phyloP scores from a whole-genome alignment of 192 early-diverging fungal species.

The Coemansia sp. region DNA sequence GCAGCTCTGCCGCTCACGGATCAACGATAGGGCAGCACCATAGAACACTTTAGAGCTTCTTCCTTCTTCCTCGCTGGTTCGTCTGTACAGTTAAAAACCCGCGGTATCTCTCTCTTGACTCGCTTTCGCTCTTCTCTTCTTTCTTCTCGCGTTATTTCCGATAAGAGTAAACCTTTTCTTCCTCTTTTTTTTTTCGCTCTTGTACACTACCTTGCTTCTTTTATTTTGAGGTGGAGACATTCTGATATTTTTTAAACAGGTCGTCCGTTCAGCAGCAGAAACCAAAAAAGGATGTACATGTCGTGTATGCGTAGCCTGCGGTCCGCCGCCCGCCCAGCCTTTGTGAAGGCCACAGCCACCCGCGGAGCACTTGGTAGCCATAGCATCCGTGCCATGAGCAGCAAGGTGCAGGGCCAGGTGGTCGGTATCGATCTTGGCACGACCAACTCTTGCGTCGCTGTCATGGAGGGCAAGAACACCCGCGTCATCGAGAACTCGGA shows the following conservation, averaged over 20 bases:
- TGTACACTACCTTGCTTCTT: constrained; percentile 4
- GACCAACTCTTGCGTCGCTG: constrained; percentile 99
- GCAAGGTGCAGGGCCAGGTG: constrained; percentile 74
- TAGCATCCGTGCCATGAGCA: constrained; percentile 53
- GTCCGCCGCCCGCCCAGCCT: constrained; percentile 41
- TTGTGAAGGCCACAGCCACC: constrained; percentile 17
- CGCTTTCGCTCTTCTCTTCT: constrained; percentile 6
- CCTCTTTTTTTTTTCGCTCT: constrained; percentile 1
- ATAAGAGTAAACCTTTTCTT: constrained; percentile 8
- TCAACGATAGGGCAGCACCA: too few species aligned
- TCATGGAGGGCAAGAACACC: constrained; percentile 98
- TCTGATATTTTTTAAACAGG: constrained; percentile 4
- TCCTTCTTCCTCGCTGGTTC: background rate
- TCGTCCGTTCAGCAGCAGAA: background rate
- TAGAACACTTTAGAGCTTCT: too few species aligned
- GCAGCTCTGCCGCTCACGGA: too few species aligned
- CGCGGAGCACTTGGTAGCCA: constrained; percentile 4
- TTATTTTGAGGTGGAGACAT: constrained; percentile 5
- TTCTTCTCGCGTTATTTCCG: constrained; percentile 4
- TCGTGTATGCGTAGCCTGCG: constrained; percentile 52
- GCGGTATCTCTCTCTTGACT: background rate
- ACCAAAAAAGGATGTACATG: constrained; percentile 48
- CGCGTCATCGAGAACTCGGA: constrained; percentile 97
- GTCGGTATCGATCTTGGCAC: constrained; percentile 99
- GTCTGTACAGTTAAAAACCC: background rate